Evolutionary conservation across 768 basidiomycete genomes (phyloP).

Genomic region (Phanerodontia chrysosporium): DNA sequence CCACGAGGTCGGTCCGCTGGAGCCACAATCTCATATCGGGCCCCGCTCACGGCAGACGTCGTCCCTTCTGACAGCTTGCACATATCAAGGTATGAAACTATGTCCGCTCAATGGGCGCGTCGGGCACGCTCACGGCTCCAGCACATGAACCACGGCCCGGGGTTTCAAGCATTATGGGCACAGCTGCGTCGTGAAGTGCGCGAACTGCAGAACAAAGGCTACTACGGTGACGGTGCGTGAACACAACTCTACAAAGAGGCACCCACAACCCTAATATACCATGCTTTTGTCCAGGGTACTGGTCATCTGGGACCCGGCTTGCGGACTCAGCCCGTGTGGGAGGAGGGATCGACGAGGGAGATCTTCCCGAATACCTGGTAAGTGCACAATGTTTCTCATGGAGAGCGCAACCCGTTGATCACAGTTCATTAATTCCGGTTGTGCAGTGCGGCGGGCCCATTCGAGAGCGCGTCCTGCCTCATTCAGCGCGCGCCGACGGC

Average conservation of each 20-base stretch:
- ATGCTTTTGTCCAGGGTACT: too few relatives aligned
- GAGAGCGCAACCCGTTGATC: not conserved
- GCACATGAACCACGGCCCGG: slow-evolving; percentile 80
- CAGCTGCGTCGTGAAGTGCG: slow-evolving; percentile 62
- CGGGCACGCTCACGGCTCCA: slow-evolving; percentile 22
- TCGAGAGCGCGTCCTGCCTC: slow-evolving; percentile 52
- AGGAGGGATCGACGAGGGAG: slow-evolving; percentile 48
- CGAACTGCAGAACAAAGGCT: slow-evolving; percentile 66
- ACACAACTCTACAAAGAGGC: too few relatives aligned
- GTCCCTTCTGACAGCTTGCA: slow-evolving; percentile 48
- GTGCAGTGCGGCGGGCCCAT: slow-evolving; percentile 79
- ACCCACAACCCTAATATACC: too few relatives aligned
- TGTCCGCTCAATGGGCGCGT: not conserved
- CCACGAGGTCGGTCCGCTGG: slow-evolving; percentile 57
- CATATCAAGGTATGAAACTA: slow-evolving; percentile 62
- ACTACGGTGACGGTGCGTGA: slow-evolving; percentile 77
- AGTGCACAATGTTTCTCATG: slow-evolving; percentile 6
- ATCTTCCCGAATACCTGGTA: slow-evolving; percentile 79
- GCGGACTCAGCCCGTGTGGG: slow-evolving; percentile 55
- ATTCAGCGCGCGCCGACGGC: slow-evolving; percentile 36
- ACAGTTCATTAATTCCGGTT: not conserved
- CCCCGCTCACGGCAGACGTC: not conserved
- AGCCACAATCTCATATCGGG: not conserved
- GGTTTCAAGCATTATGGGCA: slow-evolving; percentile 73
- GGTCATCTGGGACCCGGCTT: slow-evolving; percentile 74